A percentile compares a stretch with the other conserved stretches of the same genome.
These are phyloP conservation scores for Monilinia fructigena DNA, from an alignment of 2,329 filamentous ascomycete species.

Conservation along the genomic window DNA sequence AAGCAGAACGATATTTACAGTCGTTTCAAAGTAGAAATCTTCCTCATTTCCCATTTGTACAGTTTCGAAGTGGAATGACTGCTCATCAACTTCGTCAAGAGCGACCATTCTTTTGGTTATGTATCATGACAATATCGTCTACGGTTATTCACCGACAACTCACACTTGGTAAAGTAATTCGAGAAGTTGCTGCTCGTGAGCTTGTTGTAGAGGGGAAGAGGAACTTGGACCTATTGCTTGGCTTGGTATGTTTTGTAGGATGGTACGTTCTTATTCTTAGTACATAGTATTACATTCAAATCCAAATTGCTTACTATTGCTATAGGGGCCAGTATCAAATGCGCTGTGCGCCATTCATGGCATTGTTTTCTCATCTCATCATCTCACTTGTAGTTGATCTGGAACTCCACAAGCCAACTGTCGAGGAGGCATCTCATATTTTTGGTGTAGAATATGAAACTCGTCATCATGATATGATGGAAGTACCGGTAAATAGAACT, in stretches of 20 bases:
- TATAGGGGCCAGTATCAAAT: slow-evolving; percentile 13
- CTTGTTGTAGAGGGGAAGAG: slow-evolving; percentile 50
- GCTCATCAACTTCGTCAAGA: slow-evolving; percentile 44
- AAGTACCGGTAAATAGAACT: slow-evolving; percentile 8
- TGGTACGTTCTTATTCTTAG: background rate
- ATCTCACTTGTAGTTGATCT: slow-evolving; percentile 13
- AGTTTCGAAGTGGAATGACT: slow-evolving; percentile 43
- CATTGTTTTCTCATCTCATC: slow-evolving; percentile 1
- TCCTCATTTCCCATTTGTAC: slow-evolving; percentile 48
- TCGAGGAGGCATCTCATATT: slow-evolving; percentile 7
- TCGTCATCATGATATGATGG: slow-evolving; percentile 13
- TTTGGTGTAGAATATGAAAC: slow-evolving; percentile 8
- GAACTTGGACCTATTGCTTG: slow-evolving; percentile 38
- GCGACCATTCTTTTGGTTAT: slow-evolving; percentile 52
- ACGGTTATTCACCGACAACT: slow-evolving; percentile 46
- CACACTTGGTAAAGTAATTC: slow-evolving; percentile 44
- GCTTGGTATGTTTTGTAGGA: slow-evolving; percentile 12
- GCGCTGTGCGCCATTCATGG: slow-evolving; percentile 9
- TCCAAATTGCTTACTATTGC: background rate
- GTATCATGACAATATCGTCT: slow-evolving; percentile 49
- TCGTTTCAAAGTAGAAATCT: slow-evolving; percentile 47
- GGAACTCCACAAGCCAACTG: slow-evolving; percentile 11
- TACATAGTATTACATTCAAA: too few species aligned
- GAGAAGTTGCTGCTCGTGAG: slow-evolving; percentile 47
- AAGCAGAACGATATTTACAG: slow-evolving; percentile 45